Base-by-base conservation (phyloP, 2,329 filamentous ascomycete genomes). In the Trichoderma atroviride region DNA sequence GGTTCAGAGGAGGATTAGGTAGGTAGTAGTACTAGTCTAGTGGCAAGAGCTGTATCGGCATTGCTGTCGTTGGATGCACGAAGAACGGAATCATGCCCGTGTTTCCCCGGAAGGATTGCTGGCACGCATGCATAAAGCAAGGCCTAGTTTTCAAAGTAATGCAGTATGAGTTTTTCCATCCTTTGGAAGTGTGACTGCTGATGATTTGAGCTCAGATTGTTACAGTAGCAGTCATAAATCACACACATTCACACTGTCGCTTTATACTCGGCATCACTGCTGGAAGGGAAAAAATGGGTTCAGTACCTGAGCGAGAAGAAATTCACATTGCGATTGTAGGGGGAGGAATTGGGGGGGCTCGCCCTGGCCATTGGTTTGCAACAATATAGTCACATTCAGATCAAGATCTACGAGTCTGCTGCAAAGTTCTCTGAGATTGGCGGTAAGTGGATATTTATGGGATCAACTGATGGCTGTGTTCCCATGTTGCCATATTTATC, bases 321-420 rank as follows among this genome's bases (percentile, higher is more conserved):
- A 66, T 71, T 33, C 64, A 66, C 13, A 67, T 88, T 70, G 87
- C 87, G 72, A 86, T 90, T 52, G 78, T 89, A 19, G 87, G 87
- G 70, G 87, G 86, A 53, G 87, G 87, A 40, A 88, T 89, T 70
- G 84, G 83, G 31, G 31, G 88, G 88, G 31, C 79, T 89, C 22
- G 79, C 79, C 10, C 82, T 89, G 10, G 85, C 85, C 29, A 82
- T 86, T 58, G 85, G 82, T 7, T 83, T 89, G 33, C 65, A 60
- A n/a, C 65, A 61, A 24, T 57, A 67, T 37, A 27, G 22, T 24
- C 65, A 68, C 33, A 72, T 77, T 43, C 75, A 72, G 13, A 78
- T 86, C 47, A 80, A 80, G 29, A 82, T 90, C 71, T 90, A 88
- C 73, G 88, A 90, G 76, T 81, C 85, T 13, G 86, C 86, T 0